Evolutionary conservation across 768 basidiomycete genomes (phyloP).

Genomic region (Mycena crocata): DNA sequence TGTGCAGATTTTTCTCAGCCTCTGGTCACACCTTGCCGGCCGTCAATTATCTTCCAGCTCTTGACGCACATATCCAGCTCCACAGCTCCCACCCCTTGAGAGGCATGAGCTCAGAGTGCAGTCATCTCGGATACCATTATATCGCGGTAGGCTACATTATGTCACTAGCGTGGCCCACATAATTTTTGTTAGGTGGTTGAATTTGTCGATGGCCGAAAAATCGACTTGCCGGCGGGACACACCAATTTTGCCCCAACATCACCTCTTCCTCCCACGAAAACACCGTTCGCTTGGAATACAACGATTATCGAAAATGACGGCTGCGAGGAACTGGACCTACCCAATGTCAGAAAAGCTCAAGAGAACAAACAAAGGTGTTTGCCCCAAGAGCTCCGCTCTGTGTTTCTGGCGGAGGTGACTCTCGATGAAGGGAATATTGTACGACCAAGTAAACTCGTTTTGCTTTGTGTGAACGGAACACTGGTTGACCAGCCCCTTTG

Average conservation of each 20-base stretch:
- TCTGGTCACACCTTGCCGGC: too few species aligned
- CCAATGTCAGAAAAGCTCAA: background rate
- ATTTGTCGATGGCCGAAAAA: slow-evolving; percentile 17
- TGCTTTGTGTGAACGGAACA: background rate
- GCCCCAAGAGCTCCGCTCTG: background rate
- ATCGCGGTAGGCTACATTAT: background rate
- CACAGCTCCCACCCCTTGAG: background rate
- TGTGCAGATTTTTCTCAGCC: too few species aligned
- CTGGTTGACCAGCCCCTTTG: too few species aligned
- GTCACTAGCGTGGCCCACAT: background rate
- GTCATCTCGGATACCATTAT: background rate
- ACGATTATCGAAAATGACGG: background rate
- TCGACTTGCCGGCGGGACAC: slow-evolving; percentile 19
- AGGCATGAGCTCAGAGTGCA: slow-evolving; percentile 4
- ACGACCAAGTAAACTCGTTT: background rate
- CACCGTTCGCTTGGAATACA: slow-evolving; percentile 10
- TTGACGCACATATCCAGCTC: too few species aligned
- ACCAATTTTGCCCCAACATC: slow-evolving; percentile 22
- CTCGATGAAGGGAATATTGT: slow-evolving; percentile 16
- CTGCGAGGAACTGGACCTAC: background rate
- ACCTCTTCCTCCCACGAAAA: background rate
- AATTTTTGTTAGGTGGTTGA: slow-evolving; percentile 1
- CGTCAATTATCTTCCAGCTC: too few species aligned
- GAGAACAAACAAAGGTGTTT: slow-evolving; percentile 6
- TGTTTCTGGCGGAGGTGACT: slow-evolving; percentile 18